Percentiles rank a stretch among this genome's conserved stretches.
Conservation (phyloP, 2,329 filamentous ascomycete genomes). For the Talaromyces atroroseus region DNA sequence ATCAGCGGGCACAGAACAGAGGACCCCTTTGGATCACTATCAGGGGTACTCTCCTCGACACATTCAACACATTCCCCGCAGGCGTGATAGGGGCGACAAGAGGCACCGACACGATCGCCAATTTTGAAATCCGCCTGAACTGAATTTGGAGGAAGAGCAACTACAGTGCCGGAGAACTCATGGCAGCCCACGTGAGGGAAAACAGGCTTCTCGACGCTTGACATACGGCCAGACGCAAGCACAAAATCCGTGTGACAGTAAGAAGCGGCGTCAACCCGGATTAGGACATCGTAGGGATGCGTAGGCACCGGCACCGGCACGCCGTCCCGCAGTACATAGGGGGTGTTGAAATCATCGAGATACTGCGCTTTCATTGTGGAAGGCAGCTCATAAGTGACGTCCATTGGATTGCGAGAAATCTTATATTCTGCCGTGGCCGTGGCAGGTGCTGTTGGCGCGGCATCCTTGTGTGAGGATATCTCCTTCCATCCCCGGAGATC, state of each 20-base stretch:
- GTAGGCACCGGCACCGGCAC: conserved; percentile 36
- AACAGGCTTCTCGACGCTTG: conserved; percentile 24
- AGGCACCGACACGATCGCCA: conserved; percentile 12
- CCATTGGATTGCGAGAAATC: not conserved
- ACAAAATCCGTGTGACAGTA: conserved; percentile 45
- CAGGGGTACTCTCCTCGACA: conserved; percentile 13
- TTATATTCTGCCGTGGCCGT: conserved; percentile 42
- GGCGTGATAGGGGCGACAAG: conserved; percentile 12
- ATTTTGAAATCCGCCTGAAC: conserved; percentile 11
- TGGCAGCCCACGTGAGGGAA: conserved; percentile 45
- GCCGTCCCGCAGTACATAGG: conserved; percentile 19
- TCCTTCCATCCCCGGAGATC: conserved; percentile 5
- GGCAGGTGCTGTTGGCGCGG: conserved; percentile 53
- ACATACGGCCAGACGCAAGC: conserved; percentile 33
- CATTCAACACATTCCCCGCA: conserved; percentile 17
- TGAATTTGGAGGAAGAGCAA: conserved; percentile 21
- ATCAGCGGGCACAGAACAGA: conserved; percentile 14
- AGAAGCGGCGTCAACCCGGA: conserved; percentile 44
- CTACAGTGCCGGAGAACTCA: conserved; percentile 45
- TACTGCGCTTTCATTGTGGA: conserved; percentile 22
- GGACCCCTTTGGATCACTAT: conserved; percentile 13
- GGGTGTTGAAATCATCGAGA: conserved; percentile 20
- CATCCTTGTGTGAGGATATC: conserved; percentile 38
- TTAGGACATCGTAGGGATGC: conserved; percentile 38
- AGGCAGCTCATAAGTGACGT: conserved; percentile 10